Percentiles rank a stretch among this genome's conserved stretches.
Conservation (phyloP, 441 rosid genomes). For the Hypseocharis bilobata region DNA sequence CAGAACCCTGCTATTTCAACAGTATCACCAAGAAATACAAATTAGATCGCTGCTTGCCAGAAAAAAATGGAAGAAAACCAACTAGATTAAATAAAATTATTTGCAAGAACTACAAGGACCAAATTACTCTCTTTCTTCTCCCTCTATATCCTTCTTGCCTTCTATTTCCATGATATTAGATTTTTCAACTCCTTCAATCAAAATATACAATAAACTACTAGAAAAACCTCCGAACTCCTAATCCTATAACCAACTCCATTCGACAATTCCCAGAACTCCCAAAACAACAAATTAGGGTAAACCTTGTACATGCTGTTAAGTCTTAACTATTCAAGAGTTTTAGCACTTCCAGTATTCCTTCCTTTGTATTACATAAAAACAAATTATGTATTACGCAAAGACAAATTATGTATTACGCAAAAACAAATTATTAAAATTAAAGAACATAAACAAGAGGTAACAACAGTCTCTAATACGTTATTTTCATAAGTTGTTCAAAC, state of each 20-base stretch:
- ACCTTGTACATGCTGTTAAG: background rate
- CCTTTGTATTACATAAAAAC: too few relatives aligned
- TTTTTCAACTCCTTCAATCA: background rate
- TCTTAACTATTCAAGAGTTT: background rate
- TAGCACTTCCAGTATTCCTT: too few relatives aligned
- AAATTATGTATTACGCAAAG: too few relatives aligned
- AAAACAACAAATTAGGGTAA: background rate
- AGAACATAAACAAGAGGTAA: too few relatives aligned
- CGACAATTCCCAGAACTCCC: background rate
- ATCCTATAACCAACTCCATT: background rate
- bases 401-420: too few relatives aligned
- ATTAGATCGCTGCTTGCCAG: too few relatives aligned
- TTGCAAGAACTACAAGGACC: too few relatives aligned
- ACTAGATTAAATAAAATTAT: too few relatives aligned
- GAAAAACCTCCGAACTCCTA: background rate
- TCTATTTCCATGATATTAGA: background rate
- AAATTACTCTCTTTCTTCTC: too few relatives aligned
- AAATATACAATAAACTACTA: background rate
- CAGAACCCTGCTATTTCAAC: background rate
- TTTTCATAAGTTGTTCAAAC: too few relatives aligned
- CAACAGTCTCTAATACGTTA: too few relatives aligned
- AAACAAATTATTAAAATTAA: background rate
- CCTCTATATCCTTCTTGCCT: background rate
- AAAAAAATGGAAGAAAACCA: too few relatives aligned
- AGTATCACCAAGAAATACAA: background rate